Conservation (phyloP, 2,329 filamentous ascomycete genomes). For the Penicillium janthinellum region DNA sequence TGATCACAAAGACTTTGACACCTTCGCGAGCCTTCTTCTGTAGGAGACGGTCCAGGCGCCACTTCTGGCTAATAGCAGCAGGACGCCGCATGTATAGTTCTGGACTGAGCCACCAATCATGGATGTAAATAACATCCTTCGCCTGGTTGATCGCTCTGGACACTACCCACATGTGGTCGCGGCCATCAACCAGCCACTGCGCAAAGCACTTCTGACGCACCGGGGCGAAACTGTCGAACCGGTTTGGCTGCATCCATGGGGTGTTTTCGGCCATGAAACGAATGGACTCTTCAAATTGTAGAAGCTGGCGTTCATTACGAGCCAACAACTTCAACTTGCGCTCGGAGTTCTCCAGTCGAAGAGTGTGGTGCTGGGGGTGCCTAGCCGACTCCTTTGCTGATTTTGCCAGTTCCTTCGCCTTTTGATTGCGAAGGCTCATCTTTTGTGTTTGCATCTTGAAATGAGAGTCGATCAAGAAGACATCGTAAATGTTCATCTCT, state of each 20-base stretch:
- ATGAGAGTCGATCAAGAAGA: conserved; percentile 90
- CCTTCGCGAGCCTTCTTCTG: conserved; percentile 91
- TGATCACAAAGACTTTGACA: conserved; percentile 95
- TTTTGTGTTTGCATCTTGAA: conserved; percentile 79
- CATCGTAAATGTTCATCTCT: conserved; percentile 98
- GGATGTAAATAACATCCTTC: conserved; percentile 96
- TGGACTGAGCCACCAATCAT: conserved; percentile 98
- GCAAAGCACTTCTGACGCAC: conserved; percentile 84
- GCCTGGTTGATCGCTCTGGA: conserved; percentile 96
- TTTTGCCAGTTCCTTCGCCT: conserved; percentile 63
- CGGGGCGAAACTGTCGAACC: conserved; percentile 92
- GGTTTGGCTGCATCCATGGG: conserved; percentile 77
- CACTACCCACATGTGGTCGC: conserved; percentile 99
- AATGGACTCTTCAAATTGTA: conserved; percentile 93
- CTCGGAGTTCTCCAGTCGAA: conserved; percentile 89
- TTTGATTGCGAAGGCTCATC: conserved; percentile 53
- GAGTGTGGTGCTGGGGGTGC: conserved; percentile 73
- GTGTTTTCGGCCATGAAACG: conserved; percentile 81
- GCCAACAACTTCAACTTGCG: conserved; percentile 89
- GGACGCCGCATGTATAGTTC: conserved; percentile 94
- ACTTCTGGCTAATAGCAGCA: conserved; percentile 95
- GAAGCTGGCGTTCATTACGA: conserved; percentile 82
- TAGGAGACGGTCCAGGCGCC: conserved; percentile 90
- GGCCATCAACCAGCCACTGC: conserved; percentile 93
- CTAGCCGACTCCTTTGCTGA: conserved; percentile 64